Conservation (phyloP, 768 basidiomycete genomes). For the Tulasnella sp. region DNA sequence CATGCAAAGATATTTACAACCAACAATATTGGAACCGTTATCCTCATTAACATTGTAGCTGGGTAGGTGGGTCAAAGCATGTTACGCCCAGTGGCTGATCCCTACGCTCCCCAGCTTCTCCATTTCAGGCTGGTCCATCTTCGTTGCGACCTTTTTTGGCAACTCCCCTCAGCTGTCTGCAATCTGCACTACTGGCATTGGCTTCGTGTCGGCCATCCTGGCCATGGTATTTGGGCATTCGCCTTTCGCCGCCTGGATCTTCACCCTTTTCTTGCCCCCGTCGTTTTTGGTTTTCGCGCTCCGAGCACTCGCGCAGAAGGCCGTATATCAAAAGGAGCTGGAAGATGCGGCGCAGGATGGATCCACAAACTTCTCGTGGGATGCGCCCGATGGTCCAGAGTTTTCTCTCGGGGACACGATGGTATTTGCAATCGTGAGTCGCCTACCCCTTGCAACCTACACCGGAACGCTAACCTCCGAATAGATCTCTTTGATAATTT, state of each 20-base stretch:
- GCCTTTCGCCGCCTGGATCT: slow-evolving; percentile 47
- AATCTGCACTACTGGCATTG: slow-evolving; percentile 54
- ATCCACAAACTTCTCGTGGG: neutral
- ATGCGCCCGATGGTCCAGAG: neutral
- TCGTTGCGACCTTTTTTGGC: slow-evolving; percentile 60
- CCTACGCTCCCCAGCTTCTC: slow-evolving; percentile 39
- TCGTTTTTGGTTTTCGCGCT: slow-evolving; percentile 67
- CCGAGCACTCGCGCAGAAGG: slow-evolving; percentile 63
- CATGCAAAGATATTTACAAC: slow-evolving; percentile 55
- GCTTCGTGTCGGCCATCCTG: slow-evolving; percentile 58
- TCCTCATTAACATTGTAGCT: slow-evolving; percentile 57
- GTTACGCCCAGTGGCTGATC: neutral
- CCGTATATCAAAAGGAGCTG: slow-evolving; percentile 30
- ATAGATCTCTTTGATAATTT: slow-evolving; percentile 64
- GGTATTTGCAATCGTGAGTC: neutral
- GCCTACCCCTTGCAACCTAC: no score
- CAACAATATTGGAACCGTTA: slow-evolving; percentile 51
- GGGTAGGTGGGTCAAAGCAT: slow-evolving; percentile 22
- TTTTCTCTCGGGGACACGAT: neutral
- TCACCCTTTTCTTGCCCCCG: slow-evolving; percentile 66
- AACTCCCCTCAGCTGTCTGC: slow-evolving; percentile 68
- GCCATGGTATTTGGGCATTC: slow-evolving; percentile 46
- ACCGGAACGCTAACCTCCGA: neutral
- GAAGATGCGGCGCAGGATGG: neutral
- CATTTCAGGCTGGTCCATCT: slow-evolving; percentile 64